Conservation (phyloP, 2,329 filamentous ascomycete genomes). For the Cytospora paraplurivora region DNA sequence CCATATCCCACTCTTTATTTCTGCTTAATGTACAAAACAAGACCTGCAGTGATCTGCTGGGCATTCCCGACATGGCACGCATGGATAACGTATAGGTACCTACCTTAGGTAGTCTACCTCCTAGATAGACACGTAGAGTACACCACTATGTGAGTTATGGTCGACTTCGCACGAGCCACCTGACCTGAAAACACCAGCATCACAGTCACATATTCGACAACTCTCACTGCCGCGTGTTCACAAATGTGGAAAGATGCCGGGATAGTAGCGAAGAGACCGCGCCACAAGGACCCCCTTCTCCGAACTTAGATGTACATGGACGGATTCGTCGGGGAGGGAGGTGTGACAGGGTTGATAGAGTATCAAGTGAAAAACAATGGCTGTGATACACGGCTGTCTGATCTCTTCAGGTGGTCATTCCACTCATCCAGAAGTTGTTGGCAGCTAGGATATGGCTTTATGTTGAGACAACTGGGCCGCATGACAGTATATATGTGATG, state of each 20-base stretch:
- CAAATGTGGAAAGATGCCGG: background rate
- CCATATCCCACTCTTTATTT: background rate
- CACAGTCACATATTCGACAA: background rate
- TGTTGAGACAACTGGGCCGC: constrained; percentile 2
- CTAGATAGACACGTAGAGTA: no score
- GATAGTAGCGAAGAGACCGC: background rate
- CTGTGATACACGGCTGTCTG: background rate
- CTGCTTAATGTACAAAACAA: background rate
- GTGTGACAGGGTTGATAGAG: background rate
- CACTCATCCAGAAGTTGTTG: background rate
- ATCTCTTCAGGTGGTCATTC: background rate
- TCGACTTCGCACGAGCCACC: background rate
- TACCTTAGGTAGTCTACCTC: no score
- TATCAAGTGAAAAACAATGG: background rate
- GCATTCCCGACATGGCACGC: background rate
- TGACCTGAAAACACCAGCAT: background rate
- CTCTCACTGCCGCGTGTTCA: background rate
- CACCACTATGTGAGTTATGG: no score
- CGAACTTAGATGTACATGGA: background rate
- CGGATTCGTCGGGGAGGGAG: background rate
- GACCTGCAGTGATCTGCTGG: background rate
- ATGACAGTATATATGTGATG: constrained; percentile 4
- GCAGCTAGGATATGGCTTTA: no score
- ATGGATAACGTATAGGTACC: no score
- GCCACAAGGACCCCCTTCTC: background rate